Percentiles rank a stretch among this genome's conserved stretches.
Conservation (phyloP, 202 grass and related monocot genomes). For the Hordeum pubiflorum region DNA sequence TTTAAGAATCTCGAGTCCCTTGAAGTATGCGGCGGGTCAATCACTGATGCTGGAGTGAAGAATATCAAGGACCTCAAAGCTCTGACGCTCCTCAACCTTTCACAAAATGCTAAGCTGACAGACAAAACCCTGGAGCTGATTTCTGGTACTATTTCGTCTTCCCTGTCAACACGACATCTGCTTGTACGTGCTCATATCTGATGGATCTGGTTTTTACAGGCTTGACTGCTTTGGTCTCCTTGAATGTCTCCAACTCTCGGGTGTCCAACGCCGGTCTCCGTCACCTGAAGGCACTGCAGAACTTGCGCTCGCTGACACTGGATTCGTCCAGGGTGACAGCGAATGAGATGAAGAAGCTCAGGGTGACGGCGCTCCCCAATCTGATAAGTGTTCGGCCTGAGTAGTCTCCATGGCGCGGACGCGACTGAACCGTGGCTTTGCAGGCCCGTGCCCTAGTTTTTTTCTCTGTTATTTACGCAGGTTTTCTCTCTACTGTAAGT, state of each 20-base stretch:
- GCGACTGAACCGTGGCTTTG: neutral
- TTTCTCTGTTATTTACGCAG: neutral
- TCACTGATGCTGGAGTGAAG: conserved; percentile 83
- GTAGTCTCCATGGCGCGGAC: conserved; percentile 13
- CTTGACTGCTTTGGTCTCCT: conserved; percentile 58
- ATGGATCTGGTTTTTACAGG: conserved; percentile 35
- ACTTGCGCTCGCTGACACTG: conserved; percentile 60
- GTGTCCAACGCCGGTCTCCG: conserved; percentile 73
- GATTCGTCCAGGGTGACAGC: conserved; percentile 86
- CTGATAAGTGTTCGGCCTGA: conserved; percentile 69
- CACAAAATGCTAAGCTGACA: conserved; percentile 76
- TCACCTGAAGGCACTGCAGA: conserved; percentile 66
- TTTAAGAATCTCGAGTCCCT: conserved; percentile 88
- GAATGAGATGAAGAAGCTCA: conserved; percentile 73
- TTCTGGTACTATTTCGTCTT: conserved; percentile 49
- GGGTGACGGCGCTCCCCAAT: conserved; percentile 57
- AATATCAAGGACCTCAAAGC: conserved; percentile 90
- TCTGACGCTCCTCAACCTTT: conserved; percentile 65
- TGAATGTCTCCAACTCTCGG: conserved; percentile 77
- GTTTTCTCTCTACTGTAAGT: neutral
- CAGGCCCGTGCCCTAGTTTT: neutral
- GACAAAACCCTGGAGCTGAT: conserved; percentile 86
- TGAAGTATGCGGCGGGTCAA: conserved; percentile 69
- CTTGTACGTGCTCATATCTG: neutral
- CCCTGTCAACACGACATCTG: neutral